These are phyloP conservation scores for Echeveria elegans DNA, from an alignment of 164 flowering plant species.

Conservation along the genomic window DNA sequence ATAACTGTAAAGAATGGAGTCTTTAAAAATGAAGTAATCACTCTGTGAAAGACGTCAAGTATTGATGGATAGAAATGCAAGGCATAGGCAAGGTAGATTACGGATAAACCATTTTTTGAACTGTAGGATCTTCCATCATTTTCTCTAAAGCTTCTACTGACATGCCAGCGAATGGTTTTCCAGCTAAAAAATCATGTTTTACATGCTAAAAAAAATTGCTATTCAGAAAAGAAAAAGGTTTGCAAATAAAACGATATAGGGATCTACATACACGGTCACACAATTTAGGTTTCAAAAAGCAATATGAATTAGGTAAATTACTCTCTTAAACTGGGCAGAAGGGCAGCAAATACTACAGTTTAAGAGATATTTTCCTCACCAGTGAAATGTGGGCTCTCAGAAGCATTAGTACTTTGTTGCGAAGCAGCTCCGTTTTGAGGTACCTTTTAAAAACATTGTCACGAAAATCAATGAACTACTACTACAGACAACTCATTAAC, in stretches of 20 bases:
- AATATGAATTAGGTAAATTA: not conserved
- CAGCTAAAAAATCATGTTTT: slow-evolving; percentile 22
- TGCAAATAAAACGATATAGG: not conserved
- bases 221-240: not conserved
- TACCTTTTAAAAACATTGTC: slow-evolving; percentile 29
- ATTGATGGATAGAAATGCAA: too few species aligned
- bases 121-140: slow-evolving; percentile 98
- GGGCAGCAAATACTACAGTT: too few species aligned
- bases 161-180: slow-evolving; percentile 31
- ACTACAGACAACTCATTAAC: not conserved
- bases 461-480: not conserved
- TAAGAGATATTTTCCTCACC: slow-evolving; percentile 25
- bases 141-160: slow-evolving; percentile 92
- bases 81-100: slow-evolving; percentile 30
- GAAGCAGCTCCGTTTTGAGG: slow-evolving; percentile 62
- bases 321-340: not conserved
- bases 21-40: not conserved
- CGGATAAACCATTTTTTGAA: slow-evolving; percentile 93
- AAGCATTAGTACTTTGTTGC: slow-evolving; percentile 21
- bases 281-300: not conserved
- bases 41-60: too few species aligned
- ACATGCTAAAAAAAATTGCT: too few species aligned
- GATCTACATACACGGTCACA: not conserved
- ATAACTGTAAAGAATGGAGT: slow-evolving; percentile 34
- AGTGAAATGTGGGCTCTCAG: slow-evolving; percentile 28